Conservation (phyloP, 1,139 yeast species). For the Tardiomyces blankii region DNA sequence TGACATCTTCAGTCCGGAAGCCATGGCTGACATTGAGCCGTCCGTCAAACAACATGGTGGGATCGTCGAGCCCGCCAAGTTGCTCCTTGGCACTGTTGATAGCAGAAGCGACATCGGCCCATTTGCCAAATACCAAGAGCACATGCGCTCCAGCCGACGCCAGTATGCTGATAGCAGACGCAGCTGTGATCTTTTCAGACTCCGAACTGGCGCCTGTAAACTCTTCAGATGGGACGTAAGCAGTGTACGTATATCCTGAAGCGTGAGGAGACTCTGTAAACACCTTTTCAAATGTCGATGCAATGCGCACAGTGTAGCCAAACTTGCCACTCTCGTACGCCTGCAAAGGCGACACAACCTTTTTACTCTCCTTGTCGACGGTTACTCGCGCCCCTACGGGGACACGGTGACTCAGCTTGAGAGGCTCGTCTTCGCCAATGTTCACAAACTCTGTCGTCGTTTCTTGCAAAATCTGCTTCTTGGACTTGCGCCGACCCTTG, state of each 20-base stretch:
- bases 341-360: constrained; percentile 57
- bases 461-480: constrained; percentile 11
- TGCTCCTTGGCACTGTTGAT: constrained; percentile 38
- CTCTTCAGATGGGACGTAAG: constrained; percentile 59
- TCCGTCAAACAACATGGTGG: constrained; percentile 61
- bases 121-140: constrained; percentile 52
- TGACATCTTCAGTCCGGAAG: constrained; percentile 60
- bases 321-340: constrained; percentile 55
- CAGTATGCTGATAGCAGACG: neutral
- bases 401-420: constrained; percentile 54
- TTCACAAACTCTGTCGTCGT: constrained; percentile 58
- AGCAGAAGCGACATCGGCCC: constrained; percentile 42
- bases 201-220: constrained; percentile 6
- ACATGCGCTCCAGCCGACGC: constrained; percentile 22
- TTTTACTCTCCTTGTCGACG: constrained; percentile 50
- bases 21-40: constrained; percentile 43
- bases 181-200: neutral
- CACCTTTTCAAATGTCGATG: constrained; percentile 46
- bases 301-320: constrained; percentile 70
- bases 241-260: constrained; percentile 60
- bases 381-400: constrained; percentile 78
- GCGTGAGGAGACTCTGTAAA: constrained; percentile 60
- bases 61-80: constrained; percentile 39
- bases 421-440: constrained; percentile 48
- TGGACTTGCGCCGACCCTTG: constrained; percentile 23